A percentile compares a stretch with the other conserved stretches of the same genome.
Evolutionary conservation across 1,139 yeast species (phyloP).

Genomic region (Yamadazyma buinensis): DNA sequence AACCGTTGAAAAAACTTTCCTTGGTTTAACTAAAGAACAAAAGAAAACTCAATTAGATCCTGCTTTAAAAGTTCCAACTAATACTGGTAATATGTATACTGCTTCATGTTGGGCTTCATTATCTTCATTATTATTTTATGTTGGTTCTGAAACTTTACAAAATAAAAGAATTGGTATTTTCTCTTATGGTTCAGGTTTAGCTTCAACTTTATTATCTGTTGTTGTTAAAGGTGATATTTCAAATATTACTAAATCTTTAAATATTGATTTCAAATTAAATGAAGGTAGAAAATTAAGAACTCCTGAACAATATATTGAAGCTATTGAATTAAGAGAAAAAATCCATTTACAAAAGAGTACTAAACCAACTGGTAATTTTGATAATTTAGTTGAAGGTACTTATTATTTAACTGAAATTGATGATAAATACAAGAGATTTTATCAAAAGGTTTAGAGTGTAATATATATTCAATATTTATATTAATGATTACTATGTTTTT

Average conservation of each 20-base stretch:
- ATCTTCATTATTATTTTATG: conserved; percentile 73
- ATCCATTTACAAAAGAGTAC: conserved; percentile 78
- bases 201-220: conserved; percentile 82
- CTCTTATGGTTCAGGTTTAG: conserved; percentile 98
- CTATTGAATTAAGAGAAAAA: conserved; percentile 82
- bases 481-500: neutral
- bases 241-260: conserved; percentile 58
- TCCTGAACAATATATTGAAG: conserved; percentile 79
- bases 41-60: conserved; percentile 73
- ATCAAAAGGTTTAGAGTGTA: conserved; percentile 4
- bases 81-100: conserved; percentile 98
- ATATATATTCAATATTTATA: neutral
- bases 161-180: conserved; percentile 87
- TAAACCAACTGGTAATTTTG: conserved; percentile 77
- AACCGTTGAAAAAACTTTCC: conserved; percentile 78
- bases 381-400: conserved; percentile 66
- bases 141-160: conserved; percentile 70
- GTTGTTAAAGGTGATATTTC: conserved; percentile 80
- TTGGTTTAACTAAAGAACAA: conserved; percentile 71
- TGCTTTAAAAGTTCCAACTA: conserved; percentile 84
- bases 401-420: conserved; percentile 84
- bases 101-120: conserved; percentile 90
- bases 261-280: conserved; percentile 64
- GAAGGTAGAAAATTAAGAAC: conserved; percentile 62
- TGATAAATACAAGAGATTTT: conserved; percentile 78